A percentile compares a stretch with the other conserved stretches of the same genome.
These are phyloP conservation scores for Clonostachys byssicola DNA, from an alignment of 2,329 filamentous ascomycete species.

Conservation along the genomic window DNA sequence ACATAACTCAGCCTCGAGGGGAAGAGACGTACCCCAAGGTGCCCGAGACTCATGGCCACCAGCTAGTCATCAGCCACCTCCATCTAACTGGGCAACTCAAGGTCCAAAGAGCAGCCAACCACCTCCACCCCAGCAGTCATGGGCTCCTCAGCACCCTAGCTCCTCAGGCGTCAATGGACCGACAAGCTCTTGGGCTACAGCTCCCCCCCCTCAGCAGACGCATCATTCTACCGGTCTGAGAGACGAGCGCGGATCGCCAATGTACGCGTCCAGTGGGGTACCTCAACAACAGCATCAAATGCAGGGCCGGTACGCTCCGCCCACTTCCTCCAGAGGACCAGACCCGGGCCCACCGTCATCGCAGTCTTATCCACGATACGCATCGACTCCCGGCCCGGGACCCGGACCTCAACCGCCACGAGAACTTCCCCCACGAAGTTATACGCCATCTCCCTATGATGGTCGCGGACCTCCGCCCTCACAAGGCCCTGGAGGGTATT, in stretches of 20 bases:
- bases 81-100: conserved; percentile 20
- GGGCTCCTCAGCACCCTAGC: conserved; percentile 21
- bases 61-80: conserved; percentile 15
- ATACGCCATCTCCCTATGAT: conserved; percentile 40
- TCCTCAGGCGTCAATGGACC: conserved; percentile 25
- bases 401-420: neutral
- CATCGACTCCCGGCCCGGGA: conserved; percentile 33
- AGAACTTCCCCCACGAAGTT: conserved; percentile 18
- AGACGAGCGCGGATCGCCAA: conserved; percentile 28
- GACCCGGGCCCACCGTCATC: conserved; percentile 31
- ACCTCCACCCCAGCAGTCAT: conserved; percentile 23
- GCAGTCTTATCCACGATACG: conserved; percentile 38
- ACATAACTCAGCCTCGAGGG: conserved; percentile 37
- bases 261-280: conserved; percentile 20
- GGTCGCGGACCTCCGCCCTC: conserved; percentile 27
- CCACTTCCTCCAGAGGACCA: conserved; percentile 31
- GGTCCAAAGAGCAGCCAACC: conserved; percentile 23
- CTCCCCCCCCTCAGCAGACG: conserved; percentile 10
- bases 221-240: conserved; percentile 27
- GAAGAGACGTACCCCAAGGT: conserved; percentile 33
- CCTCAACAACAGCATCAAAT: conserved; percentile 23
- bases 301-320: conserved; percentile 24
- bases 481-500: conserved; percentile 5
- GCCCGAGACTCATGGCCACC: conserved; percentile 31
- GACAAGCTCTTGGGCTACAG: conserved; percentile 22